These are phyloP conservation scores for Nigrospora sphaerica DNA, from an alignment of 2,329 filamentous ascomycete species.

Conservation along the genomic window DNA sequence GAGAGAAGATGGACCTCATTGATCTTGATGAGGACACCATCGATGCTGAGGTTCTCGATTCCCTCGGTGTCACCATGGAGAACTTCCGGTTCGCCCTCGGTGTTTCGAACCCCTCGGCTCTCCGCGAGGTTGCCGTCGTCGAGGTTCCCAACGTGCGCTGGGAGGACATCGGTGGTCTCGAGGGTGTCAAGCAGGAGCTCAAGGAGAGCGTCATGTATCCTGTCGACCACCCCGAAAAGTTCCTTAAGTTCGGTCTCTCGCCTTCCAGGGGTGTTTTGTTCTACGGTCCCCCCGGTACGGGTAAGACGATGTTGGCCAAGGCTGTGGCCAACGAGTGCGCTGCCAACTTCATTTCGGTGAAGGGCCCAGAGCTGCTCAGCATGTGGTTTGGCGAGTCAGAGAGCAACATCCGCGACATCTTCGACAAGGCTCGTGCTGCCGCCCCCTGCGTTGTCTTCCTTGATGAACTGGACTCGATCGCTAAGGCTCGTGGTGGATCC, in stretches of 20 bases:
- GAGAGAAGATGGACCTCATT: slow-evolving; percentile 99
- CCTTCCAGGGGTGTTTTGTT: slow-evolving; percentile 97
- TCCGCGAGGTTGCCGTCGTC: slow-evolving; percentile 97
- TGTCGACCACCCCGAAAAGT: slow-evolving; percentile 98
- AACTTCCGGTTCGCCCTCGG: slow-evolving; percentile 99
- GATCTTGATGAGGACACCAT: slow-evolving; percentile 99
- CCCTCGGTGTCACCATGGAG: slow-evolving; percentile 97
- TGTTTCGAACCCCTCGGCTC: slow-evolving; percentile 95
- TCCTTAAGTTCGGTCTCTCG: slow-evolving; percentile 99
- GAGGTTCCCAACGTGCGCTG: slow-evolving; percentile 98
- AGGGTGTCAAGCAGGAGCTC: slow-evolving; percentile 98
- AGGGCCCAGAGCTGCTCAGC: slow-evolving; percentile 94
- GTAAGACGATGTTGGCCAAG: slow-evolving; percentile 99
- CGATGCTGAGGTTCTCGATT: slow-evolving; percentile 96
- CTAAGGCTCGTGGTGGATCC: slow-evolving; percentile 97
- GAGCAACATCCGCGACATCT: slow-evolving; percentile 99
- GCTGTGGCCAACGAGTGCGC: slow-evolving; percentile 98
- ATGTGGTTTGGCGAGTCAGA: slow-evolving; percentile 99
- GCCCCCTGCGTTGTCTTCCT: slow-evolving; percentile 98
- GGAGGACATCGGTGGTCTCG: slow-evolving; percentile 98
- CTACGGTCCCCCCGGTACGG: slow-evolving; percentile 97
- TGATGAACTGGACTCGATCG: slow-evolving; percentile 96
- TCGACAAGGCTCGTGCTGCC: slow-evolving; percentile 97
- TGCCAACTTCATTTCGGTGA: slow-evolving; percentile 99
- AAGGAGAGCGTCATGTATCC: slow-evolving; percentile 99